phyloP scores from a whole-genome alignment of 2,329 filamentous ascomycete species.

The Colletotrichum cordylinicola region DNA sequence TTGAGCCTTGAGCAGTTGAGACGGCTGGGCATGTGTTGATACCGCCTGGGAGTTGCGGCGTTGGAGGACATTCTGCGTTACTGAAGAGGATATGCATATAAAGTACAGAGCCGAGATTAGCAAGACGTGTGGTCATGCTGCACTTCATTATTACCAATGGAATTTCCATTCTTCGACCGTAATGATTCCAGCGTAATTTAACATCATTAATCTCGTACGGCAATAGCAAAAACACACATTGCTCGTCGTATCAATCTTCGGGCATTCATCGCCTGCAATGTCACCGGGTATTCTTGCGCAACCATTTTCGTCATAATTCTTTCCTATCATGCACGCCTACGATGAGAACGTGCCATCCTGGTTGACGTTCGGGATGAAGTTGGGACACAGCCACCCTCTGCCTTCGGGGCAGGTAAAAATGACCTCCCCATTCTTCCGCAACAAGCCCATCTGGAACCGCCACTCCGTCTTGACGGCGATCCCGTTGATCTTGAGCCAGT shows the following conservation, averaged over 20 bases:
- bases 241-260: background rate
- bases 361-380: constrained; percentile 16
- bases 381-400: constrained; percentile 17
- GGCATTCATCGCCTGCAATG: background rate
- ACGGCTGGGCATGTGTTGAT: background rate
- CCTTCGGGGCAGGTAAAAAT: constrained; percentile 24
- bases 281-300: background rate
- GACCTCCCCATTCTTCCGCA: constrained; percentile 18
- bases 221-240: background rate
- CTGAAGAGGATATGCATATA: background rate
- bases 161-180: background rate
- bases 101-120: background rate
- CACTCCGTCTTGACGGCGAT: constrained; percentile 26
- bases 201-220: background rate
- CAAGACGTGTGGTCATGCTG: background rate
- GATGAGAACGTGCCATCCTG: constrained; percentile 18
- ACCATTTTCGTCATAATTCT: background rate
- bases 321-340: background rate
- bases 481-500: constrained; percentile 24
- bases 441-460: constrained; percentile 24
- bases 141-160: background rate
- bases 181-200: background rate
- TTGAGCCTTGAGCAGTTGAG: background rate
- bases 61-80: background rate
- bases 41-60: constrained; percentile 12